phyloP scores from a whole-genome alignment of 108 stramenopile species.

The Fistulifera solaris region DNA sequence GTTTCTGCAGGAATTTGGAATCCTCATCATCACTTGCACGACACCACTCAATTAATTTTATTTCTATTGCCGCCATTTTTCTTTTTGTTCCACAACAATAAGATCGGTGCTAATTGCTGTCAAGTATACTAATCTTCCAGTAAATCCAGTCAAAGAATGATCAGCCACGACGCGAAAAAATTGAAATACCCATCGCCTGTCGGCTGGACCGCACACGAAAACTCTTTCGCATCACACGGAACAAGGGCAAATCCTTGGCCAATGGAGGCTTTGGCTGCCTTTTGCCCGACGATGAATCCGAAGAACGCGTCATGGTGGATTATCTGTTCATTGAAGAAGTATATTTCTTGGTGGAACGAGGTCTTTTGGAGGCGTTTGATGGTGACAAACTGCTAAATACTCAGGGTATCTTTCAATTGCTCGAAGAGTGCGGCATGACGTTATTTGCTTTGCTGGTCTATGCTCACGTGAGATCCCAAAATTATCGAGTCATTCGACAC shows the following conservation, averaged over 20 bases:
- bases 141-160: too few species aligned
- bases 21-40: too few species aligned
- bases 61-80: too few species aligned
- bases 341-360: conserved; percentile 57
- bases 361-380: conserved; percentile 34
- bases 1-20: too few species aligned
- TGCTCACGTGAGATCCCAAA: conserved; percentile 71
- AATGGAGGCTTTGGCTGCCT: conserved; percentile 51
- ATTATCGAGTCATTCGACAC: conserved; percentile 65
- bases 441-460: conserved; percentile 55
- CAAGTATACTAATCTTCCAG: too few species aligned
- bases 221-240: conserved; percentile 32
- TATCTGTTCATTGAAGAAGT: conserved; percentile 77
- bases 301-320: conserved; percentile 17
- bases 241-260: conserved; percentile 39
- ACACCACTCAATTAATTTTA: too few species aligned
- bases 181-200: conserved; percentile 12
- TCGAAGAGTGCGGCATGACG: conserved; percentile 38
- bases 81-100: too few species aligned
- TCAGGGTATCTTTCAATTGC: conserved; percentile 22
- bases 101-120: too few species aligned
- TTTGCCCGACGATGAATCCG: conserved; percentile 16
- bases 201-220: conserved; percentile 6
- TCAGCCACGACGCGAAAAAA: too few species aligned
- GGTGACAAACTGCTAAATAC: conserved; percentile 23